These are phyloP conservation scores for Penicillium sp. DNA, from an alignment of 2,329 filamentous ascomycete species.

Conservation along the genomic window DNA sequence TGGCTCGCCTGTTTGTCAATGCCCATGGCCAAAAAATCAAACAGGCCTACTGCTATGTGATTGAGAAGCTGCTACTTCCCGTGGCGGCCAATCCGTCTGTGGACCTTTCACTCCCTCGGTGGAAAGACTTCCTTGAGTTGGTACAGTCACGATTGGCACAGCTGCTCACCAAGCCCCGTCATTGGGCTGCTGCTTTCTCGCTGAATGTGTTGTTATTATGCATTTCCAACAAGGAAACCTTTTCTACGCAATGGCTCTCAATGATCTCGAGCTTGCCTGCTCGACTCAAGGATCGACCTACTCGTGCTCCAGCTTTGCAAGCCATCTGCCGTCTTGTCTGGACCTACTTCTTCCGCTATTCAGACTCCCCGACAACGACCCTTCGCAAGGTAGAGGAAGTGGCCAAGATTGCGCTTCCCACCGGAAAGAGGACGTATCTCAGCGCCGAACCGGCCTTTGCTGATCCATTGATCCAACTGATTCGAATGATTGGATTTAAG, in stretches of 20 bases:
- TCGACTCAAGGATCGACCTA: conserved; percentile 76
- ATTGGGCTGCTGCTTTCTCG: conserved; percentile 87
- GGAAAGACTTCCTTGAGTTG: conserved; percentile 77
- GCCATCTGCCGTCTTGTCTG: conserved; percentile 86
- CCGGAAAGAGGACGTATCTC: conserved; percentile 72
- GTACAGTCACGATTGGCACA: conserved; percentile 74
- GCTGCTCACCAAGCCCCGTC: conserved; percentile 84
- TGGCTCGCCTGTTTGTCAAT: conserved; percentile 76
- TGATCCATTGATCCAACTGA: conserved; percentile 87
- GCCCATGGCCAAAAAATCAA: conserved; percentile 88
- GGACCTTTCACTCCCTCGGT: conserved; percentile 75
- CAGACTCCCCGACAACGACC: conserved; percentile 64
- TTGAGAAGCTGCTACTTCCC: conserved; percentile 80
- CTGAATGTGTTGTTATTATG: conserved; percentile 83
- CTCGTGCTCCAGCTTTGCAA: conserved; percentile 75
- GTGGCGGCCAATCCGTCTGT: conserved; percentile 75
- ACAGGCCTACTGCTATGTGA: conserved; percentile 86
- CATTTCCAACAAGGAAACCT: conserved; percentile 77
- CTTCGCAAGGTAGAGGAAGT: conserved; percentile 85
- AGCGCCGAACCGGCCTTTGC: conserved; percentile 79
- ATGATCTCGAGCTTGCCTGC: conserved; percentile 72
- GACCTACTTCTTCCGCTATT: conserved; percentile 86
- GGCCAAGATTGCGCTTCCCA: conserved; percentile 74
- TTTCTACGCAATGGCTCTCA: conserved; percentile 80
- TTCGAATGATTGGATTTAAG: conserved; percentile 89